Evolutionary conservation across 169 alveolate species (phyloP).

Genomic region (Plasmodium gonderi): DNA sequence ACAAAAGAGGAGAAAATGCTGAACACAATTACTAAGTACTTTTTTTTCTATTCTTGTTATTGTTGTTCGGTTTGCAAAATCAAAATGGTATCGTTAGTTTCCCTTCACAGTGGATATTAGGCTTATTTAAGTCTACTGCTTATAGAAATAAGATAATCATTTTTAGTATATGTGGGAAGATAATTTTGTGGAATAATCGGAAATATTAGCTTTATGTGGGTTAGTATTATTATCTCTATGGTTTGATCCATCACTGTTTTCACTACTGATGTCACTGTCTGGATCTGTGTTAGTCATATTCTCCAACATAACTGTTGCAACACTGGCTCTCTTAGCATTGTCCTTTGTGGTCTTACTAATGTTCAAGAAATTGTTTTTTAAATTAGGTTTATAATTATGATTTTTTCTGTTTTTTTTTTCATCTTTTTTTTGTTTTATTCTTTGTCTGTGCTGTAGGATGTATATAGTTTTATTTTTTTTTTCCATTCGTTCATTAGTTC

Average conservation of each 20-base stretch:
- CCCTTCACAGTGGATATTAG: no score
- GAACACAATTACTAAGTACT: not conserved
- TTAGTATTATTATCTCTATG: no score
- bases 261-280: not conserved
- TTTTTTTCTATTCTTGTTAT: not conserved
- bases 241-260: not conserved
- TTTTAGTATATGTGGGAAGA: no score
- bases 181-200: no score
- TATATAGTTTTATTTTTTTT: constrained; percentile 31
- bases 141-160: no score
- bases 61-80: not conserved
- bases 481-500: not conserved
- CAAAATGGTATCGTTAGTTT: no score
- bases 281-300: constrained; percentile 31
- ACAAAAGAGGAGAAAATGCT: not conserved
- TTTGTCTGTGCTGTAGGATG: constrained; percentile 39
- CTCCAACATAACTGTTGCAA: constrained; percentile 37
- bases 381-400: not conserved
- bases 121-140: no score
- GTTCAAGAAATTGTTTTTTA: constrained; percentile 7
- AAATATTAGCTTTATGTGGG: no score
- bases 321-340: constrained; percentile 59
- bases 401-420: constrained; percentile 18
- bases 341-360: constrained; percentile 36
- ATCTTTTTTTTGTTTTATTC: constrained; percentile 30